Conservation (phyloP, 306 rosid genomes). For the Pachyrhizus erosus region DNA sequence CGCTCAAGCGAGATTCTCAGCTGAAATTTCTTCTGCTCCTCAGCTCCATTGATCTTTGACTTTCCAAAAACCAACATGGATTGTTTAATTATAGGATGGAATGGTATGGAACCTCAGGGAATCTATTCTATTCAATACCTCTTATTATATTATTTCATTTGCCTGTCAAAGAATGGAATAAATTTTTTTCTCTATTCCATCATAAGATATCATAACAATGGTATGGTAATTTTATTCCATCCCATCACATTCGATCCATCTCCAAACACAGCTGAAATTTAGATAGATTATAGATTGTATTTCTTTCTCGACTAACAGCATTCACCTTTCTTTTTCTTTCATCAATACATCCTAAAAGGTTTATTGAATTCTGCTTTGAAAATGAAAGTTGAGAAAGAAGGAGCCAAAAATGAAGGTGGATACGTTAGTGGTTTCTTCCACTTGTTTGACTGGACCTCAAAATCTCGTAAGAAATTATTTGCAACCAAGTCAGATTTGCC, state of each 20-base stretch:
- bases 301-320: background rate
- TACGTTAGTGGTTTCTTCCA: conserved; percentile 77
- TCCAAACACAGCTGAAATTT: background rate
- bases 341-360: conserved; percentile 39
- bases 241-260: background rate
- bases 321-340: background rate
- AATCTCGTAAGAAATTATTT: conserved; percentile 80
- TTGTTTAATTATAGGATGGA: background rate
- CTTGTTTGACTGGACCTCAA: conserved; percentile 84
- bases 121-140: background rate
- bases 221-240: background rate
- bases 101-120: background rate
- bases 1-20: no score
- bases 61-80: no score
- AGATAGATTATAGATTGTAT: background rate
- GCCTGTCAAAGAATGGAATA: background rate
- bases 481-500: conserved; percentile 61
- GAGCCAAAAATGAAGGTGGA: conserved; percentile 62
- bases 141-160: background rate
- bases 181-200: background rate
- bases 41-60: no score
- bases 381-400: conserved; percentile 75
- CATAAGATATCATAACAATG: background rate
- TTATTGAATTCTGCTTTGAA: conserved; percentile 44
- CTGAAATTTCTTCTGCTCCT: no score